phyloP scores from a whole-genome alignment of 2,329 filamentous ascomycete species.

The Cladosporium sp. region DNA sequence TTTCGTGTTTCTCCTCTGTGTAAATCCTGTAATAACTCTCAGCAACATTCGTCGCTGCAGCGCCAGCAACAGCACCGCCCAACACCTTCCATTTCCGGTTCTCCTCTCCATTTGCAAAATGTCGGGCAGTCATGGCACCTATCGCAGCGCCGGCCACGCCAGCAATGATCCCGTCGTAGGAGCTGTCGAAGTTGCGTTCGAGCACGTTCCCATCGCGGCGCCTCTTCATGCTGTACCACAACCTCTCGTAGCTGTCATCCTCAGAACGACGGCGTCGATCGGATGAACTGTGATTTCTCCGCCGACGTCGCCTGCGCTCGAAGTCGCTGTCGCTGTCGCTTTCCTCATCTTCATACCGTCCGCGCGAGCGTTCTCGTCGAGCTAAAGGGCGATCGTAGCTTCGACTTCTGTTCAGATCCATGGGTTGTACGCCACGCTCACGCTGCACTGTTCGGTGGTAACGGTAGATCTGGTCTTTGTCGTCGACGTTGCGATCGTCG shows the following conservation, averaged over 20 bases:
- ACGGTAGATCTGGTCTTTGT: not conserved
- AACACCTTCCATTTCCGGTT: slow-evolving; percentile 15
- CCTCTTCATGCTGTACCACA: slow-evolving; percentile 15
- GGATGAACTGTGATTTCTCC: not conserved
- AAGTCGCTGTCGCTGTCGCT: not conserved
- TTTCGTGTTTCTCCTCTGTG: slow-evolving; percentile 20
- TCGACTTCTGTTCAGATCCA: not conserved
- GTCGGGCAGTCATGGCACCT: slow-evolving; percentile 20
- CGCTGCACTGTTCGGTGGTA: not conserved
- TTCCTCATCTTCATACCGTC: not conserved
- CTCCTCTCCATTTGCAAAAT: slow-evolving; percentile 13
- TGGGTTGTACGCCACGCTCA: not conserved
- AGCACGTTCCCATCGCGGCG: slow-evolving; percentile 21
- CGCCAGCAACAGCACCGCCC: slow-evolving; percentile 18
- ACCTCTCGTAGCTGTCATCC: not conserved
- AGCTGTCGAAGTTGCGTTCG: slow-evolving; percentile 22
- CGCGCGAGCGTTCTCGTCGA: too few relatives aligned
- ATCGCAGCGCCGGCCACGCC: slow-evolving; percentile 21
- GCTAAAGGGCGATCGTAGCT: not conserved
- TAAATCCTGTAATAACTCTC: slow-evolving; percentile 21
- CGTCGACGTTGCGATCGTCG: not conserved
- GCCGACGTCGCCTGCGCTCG: not conserved
- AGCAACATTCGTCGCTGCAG: slow-evolving; percentile 16
- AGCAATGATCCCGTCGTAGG: slow-evolving; percentile 23
- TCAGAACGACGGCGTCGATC: not conserved